Evolutionary conservation across 2,329 filamentous ascomycete genomes (phyloP).

Genomic region (Pseudofabraea citricarpa): DNA sequence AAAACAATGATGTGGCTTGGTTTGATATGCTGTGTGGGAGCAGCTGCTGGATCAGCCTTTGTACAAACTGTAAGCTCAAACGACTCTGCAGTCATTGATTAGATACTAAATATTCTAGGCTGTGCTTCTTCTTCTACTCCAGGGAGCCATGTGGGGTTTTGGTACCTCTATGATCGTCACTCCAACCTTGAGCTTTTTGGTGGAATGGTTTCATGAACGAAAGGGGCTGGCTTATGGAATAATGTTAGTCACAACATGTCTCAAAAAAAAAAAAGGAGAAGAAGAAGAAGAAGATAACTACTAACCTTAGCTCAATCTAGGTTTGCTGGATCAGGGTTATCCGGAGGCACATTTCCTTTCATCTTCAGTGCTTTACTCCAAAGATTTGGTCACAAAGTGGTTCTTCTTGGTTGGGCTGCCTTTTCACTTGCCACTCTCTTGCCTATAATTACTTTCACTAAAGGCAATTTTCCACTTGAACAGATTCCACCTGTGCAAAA

Average conservation of each 20-base stretch:
- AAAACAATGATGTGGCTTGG: not conserved
- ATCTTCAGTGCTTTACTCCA: not conserved
- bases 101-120: not conserved
- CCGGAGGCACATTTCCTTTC: not conserved
- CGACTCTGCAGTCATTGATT: not conserved
- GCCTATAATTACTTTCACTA: not conserved
- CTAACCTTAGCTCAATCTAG: too few species aligned
- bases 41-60: not conserved
- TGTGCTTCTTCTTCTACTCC: not conserved
- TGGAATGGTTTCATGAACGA: not conserved
- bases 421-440: not conserved
- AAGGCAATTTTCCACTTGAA: not conserved
- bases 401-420: not conserved
- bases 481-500: not conserved
- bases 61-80: not conserved
- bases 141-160: not conserved
- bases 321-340: not conserved
- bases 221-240: not conserved
- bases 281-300: too few species aligned
- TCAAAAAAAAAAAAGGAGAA: too few species aligned
- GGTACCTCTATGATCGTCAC: not conserved
- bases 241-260: too few species aligned
- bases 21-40: not conserved
- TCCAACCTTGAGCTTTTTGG: not conserved
- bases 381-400: not conserved